A percentile compares a stretch with the other conserved stretches of the same genome.
Conservation (phyloP, 1,284 basidiomycete species). For the Laetiporus sulphureus region DNA sequence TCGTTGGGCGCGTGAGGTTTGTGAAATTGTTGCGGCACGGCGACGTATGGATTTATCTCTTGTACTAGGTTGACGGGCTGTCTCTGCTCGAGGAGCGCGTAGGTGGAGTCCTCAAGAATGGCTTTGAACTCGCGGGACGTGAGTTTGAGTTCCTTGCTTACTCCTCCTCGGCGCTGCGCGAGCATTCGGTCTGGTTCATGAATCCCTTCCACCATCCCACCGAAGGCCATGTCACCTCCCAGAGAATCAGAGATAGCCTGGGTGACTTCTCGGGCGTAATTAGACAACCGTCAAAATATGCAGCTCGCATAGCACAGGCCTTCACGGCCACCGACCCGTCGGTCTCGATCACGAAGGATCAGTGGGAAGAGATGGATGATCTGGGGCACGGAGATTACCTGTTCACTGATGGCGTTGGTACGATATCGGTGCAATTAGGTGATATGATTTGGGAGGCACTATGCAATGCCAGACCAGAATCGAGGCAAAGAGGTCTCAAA, state of each 20-base stretch:
- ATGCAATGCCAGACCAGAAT: constrained; percentile 34
- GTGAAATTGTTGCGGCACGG: not conserved
- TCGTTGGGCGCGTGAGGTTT: constrained; percentile 52
- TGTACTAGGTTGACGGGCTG: constrained; percentile 41
- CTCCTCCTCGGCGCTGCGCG: constrained; percentile 61
- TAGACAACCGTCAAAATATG: constrained; percentile 65
- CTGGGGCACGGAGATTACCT: constrained; percentile 37
- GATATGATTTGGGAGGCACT: constrained; percentile 51
- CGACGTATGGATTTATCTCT: not conserved
- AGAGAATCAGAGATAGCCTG: constrained; percentile 50
- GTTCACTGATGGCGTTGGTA: constrained; percentile 75
- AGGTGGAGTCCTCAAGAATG: constrained; percentile 53
- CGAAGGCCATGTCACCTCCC: constrained; percentile 40
- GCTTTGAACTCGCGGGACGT: constrained; percentile 63
- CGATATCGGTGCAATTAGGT: constrained; percentile 56
- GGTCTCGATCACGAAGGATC: constrained; percentile 41
- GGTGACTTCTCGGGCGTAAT: constrained; percentile 61
- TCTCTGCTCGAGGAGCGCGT: constrained; percentile 55
- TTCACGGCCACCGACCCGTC: constrained; percentile 77
- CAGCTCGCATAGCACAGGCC: constrained; percentile 75
- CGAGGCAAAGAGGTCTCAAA: constrained; percentile 25
- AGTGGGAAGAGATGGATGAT: constrained; percentile 59
- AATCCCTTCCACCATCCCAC: constrained; percentile 45
- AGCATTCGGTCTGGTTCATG: constrained; percentile 77
- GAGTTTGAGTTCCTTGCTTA: constrained; percentile 71